Evolutionary conservation across 2,329 filamentous ascomycete genomes (phyloP).

Genomic region (Colletotrichum tropicale): DNA sequence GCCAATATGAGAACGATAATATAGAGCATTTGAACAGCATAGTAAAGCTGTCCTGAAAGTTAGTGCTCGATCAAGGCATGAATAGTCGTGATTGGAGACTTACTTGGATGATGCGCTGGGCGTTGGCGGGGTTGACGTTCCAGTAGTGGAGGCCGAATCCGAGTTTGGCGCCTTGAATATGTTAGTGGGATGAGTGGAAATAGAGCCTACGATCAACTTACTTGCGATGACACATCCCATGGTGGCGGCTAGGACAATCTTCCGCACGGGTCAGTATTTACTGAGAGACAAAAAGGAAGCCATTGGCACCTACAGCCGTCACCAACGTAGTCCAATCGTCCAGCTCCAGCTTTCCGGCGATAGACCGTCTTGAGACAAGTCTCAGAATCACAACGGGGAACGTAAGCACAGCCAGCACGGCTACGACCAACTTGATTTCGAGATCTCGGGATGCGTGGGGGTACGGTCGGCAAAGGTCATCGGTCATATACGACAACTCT

Average conservation of each 20-base stretch:
- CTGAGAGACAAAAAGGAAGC: neutral
- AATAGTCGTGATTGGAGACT: neutral
- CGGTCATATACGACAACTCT: neutral
- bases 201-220: neutral
- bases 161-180: neutral
- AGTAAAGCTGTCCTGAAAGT: conserved; percentile 8
- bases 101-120: conserved; percentile 6
- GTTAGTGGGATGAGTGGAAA: neutral
- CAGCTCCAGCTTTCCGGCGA: neutral
- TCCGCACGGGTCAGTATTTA: fast-evolving
- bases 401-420: neutral
- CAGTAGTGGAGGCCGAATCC: conserved; percentile 27
- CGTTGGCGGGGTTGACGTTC: conserved; percentile 21
- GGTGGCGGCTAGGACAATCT: neutral
- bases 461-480: neutral
- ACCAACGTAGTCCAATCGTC: conserved; percentile 11
- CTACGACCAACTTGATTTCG: conserved; percentile 4
- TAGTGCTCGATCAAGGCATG: neutral
- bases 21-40: conserved; percentile 25
- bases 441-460: neutral
- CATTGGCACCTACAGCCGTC: neutral
- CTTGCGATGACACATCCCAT: neutral
- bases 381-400: conserved; percentile 3
- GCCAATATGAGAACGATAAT: conserved; percentile 23
- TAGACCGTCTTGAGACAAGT: neutral